These are phyloP conservation scores for Pythium rishiriense DNA, from an alignment of 352 stramenopile genomes.

Conservation along the genomic window DNA sequence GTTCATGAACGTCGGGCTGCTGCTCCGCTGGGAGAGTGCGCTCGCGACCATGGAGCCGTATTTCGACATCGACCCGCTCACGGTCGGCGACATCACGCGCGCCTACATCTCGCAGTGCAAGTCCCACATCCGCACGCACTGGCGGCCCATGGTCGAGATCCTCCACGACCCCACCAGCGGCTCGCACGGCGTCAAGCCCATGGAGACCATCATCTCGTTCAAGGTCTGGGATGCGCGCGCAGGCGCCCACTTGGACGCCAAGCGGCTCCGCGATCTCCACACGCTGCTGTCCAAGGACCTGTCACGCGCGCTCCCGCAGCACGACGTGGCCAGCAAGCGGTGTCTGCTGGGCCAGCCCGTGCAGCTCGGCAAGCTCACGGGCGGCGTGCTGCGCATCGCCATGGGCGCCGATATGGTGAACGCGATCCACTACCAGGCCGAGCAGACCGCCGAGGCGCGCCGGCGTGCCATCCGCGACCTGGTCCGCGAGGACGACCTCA, in stretches of 20 bases:
- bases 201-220: slow-evolving; percentile 84
- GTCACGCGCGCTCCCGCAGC: slow-evolving; percentile 45
- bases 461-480: slow-evolving; percentile 40
- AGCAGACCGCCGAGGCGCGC: slow-evolving; percentile 36
- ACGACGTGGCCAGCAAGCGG: slow-evolving; percentile 49
- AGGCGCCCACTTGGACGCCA: slow-evolving; percentile 42
- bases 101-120: slow-evolving; percentile 64
- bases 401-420: slow-evolving; percentile 89
- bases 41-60: slow-evolving; percentile 83
- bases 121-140: slow-evolving; percentile 40
- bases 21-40: slow-evolving; percentile 82
- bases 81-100: slow-evolving; percentile 51
- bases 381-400: slow-evolving; percentile 79
- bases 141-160: slow-evolving; percentile 48
- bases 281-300: slow-evolving; percentile 72
- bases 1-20: slow-evolving; percentile 73
- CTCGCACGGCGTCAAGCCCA: slow-evolving; percentile 21
- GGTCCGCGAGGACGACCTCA: slow-evolving; percentile 49
- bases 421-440: slow-evolving; percentile 42
- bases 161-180: slow-evolving; percentile 31
- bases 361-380: slow-evolving; percentile 58
- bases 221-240: slow-evolving; percentile 54
- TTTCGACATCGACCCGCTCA: slow-evolving; percentile 45
- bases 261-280: slow-evolving; percentile 64
- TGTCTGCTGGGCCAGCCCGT: slow-evolving; percentile 84